These are phyloP conservation scores for Apiospora arundinis DNA, from an alignment of 2,329 filamentous ascomycete genomes.

Conservation along the genomic window DNA sequence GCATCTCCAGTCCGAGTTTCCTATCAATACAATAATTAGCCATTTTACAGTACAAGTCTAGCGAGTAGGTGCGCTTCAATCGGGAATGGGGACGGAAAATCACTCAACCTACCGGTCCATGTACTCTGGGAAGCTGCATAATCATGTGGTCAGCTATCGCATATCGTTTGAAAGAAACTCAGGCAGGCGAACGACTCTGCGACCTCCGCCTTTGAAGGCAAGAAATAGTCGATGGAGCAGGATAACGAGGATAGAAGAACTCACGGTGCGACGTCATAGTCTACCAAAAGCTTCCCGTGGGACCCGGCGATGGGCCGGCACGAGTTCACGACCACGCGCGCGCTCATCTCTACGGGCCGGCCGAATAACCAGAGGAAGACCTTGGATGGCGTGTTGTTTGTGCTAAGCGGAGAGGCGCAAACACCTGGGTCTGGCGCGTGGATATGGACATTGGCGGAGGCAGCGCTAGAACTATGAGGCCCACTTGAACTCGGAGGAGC, in stretches of 20 bases:
- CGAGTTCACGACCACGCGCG: background rate
- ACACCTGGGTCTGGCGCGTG: background rate
- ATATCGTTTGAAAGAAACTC: background rate
- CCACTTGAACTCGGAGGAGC: no score
- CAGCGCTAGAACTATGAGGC: no score
- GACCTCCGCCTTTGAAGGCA: no score
- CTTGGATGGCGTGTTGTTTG: background rate
- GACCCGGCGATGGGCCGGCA: background rate
- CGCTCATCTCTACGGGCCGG: background rate
- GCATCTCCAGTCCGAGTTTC: background rate
- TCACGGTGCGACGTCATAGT: constrained; percentile 4
- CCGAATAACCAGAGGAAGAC: background rate
- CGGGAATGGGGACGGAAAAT: background rate
- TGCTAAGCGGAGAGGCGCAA: background rate
- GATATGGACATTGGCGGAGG: background rate
- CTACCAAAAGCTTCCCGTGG: background rate
- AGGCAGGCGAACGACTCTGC: background rate
- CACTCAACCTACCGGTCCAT: background rate
- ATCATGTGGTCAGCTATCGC: background rate
- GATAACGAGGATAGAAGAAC: background rate
- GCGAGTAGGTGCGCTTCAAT: background rate
- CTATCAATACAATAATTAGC: background rate
- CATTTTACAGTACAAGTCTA: background rate
- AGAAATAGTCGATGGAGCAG: no score
- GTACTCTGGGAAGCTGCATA: background rate